Conservation (phyloP, 805 yeast species). For the Pichia manshurica region DNA sequence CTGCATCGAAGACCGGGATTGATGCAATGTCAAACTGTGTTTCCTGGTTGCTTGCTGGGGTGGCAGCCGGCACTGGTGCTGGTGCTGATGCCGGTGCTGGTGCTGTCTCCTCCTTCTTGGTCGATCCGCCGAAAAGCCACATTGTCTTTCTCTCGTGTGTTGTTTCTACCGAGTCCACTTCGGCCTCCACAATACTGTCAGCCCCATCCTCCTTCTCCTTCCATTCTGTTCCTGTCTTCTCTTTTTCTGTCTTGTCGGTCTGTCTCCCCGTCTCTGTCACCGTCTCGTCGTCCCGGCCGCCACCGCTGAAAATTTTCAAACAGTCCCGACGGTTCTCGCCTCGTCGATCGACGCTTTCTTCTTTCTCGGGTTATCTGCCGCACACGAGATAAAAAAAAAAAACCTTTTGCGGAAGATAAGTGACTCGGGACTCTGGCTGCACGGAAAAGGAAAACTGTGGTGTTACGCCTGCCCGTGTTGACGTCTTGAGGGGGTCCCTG, state of each 20-base stretch:
- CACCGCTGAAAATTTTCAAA: not conserved
- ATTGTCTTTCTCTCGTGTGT: conserved; percentile 4
- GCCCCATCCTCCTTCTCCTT: not conserved
- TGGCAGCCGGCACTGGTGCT: conserved; percentile 20
- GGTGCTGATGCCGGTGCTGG: not conserved
- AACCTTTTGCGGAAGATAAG: too few relatives aligned
- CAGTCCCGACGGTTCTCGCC: too few relatives aligned
- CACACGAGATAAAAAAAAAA: too few relatives aligned
- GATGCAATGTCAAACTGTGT: conserved; percentile 11
- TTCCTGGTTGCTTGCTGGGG: too few relatives aligned
- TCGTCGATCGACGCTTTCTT: too few relatives aligned
- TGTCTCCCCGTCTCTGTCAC: not conserved
- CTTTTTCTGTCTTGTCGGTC: not conserved
- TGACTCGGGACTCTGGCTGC: too few relatives aligned
- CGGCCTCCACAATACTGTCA: not conserved
- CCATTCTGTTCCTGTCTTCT: not conserved
- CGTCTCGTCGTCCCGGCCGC: not conserved
- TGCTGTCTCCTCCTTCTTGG: conserved; percentile 8
- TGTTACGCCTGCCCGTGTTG: too few relatives aligned
- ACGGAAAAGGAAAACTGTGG: too few relatives aligned
- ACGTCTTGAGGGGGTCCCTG: too few relatives aligned
- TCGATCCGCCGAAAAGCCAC: conserved; percentile 19
- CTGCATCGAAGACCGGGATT: conserved; percentile 49
- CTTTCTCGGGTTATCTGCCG: too few relatives aligned
- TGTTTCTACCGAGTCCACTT: not conserved